Evolutionary conservation across 1,284 basidiomycete genomes (phyloP), one percentile per base, ranked within the genome.

Genomic region (Leccinum solheimii): DNA sequence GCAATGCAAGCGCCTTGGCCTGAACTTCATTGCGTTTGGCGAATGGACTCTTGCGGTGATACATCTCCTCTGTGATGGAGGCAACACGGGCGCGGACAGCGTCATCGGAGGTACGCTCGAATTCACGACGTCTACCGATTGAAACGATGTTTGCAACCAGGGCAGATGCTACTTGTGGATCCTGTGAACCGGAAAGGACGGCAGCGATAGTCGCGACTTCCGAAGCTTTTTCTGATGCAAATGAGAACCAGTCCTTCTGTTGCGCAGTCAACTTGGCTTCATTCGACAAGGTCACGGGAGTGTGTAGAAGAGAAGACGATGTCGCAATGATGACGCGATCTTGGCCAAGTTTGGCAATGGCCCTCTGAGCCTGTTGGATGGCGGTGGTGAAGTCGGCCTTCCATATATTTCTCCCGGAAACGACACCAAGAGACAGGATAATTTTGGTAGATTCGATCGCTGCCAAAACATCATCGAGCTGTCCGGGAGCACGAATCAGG

Each of bases 381-480:
- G 94, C 91, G 57, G 87, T 89, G 69, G 84, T 81, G 73, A 99
- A 90, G 81, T 99, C 97, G 66, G 90, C 93, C 88, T 99, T 99
- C 97, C 97, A 99, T 82, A 99, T 95, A 85, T 99, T 99, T 76
- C 97, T 95, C 66, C 97, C 97, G 50, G 97, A 99, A 67, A 99
- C 93, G 66, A 99, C 78, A 81, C 97, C 97, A 67, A 99, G 90
- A 62, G 97, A 99, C 62, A 99, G 85, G 65, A 89, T 77, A 68
- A 96, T 86, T 76, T 81, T 81, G 68, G 92, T 95, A 64, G 83
- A 74, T 84, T 95, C 96, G 77, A 98, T 77, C 63, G 95, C 95
- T 58, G 84, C 83, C 65, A 98, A 68, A 65, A 95, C 93, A 55
- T 85, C 82, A 62, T 94, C 91, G 69, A 99, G 88, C 80, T 99